Evolutionary conservation across 1,284 basidiomycete genomes (phyloP).

Genomic region (Ganoderma lingzhi): DNA sequence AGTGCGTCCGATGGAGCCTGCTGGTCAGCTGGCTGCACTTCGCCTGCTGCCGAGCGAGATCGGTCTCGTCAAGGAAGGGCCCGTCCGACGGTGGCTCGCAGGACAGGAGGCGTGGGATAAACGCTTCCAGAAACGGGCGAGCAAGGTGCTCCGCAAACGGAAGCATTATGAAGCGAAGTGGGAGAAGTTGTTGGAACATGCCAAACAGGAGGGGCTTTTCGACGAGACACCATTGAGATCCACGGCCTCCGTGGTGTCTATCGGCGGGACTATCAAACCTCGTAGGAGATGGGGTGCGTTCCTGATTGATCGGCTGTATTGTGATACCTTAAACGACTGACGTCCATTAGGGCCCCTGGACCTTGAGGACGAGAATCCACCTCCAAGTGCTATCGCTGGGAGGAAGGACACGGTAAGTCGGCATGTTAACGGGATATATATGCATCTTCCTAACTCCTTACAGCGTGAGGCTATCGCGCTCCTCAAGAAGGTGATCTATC

Average conservation of each 20-base stretch:
- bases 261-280: conserved; percentile 32
- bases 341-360: conserved; percentile 56
- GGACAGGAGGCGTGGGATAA: conserved; percentile 70
- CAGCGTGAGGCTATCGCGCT: conserved; percentile 65
- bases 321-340: neutral
- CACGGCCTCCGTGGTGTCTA: conserved; percentile 22
- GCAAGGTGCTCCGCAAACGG: conserved; percentile 51
- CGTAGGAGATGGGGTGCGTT: conserved; percentile 41
- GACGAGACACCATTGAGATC: conserved; percentile 27
- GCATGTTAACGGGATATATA: neutral
- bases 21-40: conserved; percentile 71
- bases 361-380: conserved; percentile 64
- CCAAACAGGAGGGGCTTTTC: conserved; percentile 56
- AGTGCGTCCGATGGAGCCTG: conserved; percentile 81
- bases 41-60: conserved; percentile 66
- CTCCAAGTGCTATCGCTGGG: conserved; percentile 68
- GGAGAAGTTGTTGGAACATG: conserved; percentile 51
- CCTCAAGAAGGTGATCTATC: conserved; percentile 63
- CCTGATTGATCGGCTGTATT: too few species aligned
- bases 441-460: conserved; percentile 6
- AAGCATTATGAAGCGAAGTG: conserved; percentile 50
- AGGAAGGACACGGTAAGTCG: conserved; percentile 63
- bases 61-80: conserved; percentile 73
- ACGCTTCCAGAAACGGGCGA: conserved; percentile 51
- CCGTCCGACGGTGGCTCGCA: conserved; percentile 61